Percentiles rank a stretch among this genome's conserved stretches.
These are phyloP conservation scores for Salvia sclarea DNA, from an alignment of 305 asterid species.

Conservation along the genomic window DNA sequence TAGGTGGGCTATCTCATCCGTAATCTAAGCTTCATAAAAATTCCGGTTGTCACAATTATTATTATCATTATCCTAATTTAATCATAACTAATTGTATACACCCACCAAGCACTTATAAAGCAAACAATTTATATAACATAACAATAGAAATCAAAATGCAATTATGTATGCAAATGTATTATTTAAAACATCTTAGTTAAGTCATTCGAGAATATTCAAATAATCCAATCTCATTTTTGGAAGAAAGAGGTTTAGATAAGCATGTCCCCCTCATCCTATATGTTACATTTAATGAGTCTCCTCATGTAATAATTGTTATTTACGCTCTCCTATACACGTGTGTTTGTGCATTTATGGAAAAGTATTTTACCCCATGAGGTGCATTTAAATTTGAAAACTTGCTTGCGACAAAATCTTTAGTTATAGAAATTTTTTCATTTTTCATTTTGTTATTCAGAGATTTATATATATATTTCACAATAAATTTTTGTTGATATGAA, in stretches of 20 bases:
- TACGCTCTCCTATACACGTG: not conserved
- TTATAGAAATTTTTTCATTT: no score
- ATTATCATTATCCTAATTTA: not conserved
- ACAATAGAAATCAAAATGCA: not conserved
- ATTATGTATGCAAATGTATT: not conserved
- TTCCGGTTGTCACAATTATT: not conserved
- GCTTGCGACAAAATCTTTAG: no score
- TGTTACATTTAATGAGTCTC: not conserved
- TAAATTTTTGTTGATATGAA: no score
- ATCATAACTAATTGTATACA: not conserved
- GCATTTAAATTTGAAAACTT: no score
- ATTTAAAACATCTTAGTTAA: not conserved
- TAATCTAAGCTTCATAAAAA: conserved; percentile 1
- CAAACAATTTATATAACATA: not conserved
- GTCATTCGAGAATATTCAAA: no score
- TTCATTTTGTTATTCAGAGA: no score
- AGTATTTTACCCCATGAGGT: not conserved
- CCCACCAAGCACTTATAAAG: not conserved
- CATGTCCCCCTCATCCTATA: not conserved
- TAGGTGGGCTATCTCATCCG: conserved; percentile 18
- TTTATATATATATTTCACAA: not conserved
- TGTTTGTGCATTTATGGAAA: not conserved
- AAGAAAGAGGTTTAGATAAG: no score
- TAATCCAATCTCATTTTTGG: no score
- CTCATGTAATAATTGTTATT: not conserved